Evolutionary conservation across 768 basidiomycete genomes (phyloP), one percentile per base, ranked within the genome.

Genomic region (Suillus bovinus): DNA sequence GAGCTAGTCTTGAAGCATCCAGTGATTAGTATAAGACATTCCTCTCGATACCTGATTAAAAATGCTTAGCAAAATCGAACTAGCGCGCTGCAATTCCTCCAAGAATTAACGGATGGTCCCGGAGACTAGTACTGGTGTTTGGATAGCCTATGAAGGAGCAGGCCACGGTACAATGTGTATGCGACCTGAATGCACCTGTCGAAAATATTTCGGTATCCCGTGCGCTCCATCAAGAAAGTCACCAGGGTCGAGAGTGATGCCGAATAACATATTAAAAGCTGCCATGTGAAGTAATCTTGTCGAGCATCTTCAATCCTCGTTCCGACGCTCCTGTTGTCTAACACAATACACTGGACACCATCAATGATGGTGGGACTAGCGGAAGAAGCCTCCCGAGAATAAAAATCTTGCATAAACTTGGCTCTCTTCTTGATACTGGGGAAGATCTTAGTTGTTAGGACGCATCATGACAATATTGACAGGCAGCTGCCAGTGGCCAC

Each of bases 191-290:
- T n/a, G n/a, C 61, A 80, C 52, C 7, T 71, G 73, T 14, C 20
- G 60, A 52, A 77, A 77, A 13, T 65, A 66, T 1, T 66, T 68
- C 0, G 80, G 77, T 16, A 78, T 70, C 11, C 70, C 68, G 8
- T 64, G 62, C 8, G 63, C 67, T 2, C 59, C 56, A 38, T 79
- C 72, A 53, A 77, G 69, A 39, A 73, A 74, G 58, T 76, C 64
- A 47, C 63, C 61, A n/a, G 64, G 59, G 52, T 77, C 68, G 2
- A 74, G 59, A 46, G 74, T 76, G 9, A 80, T 70, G 60, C 78
- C 79, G 68, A 79, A 80, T 8, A 78, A 71, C 50, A 75, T 73
- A 58, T 74, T 72, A 38, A 81, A 81, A 49, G 47, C 24, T 27
- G 53, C 78, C 79, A 56, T 70, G 64, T 17, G 68, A 68, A 3